These are phyloP conservation scores for Gaeumannomyces tritici DNA, from an alignment of 2,329 filamentous ascomycete species.

Conservation along the genomic window DNA sequence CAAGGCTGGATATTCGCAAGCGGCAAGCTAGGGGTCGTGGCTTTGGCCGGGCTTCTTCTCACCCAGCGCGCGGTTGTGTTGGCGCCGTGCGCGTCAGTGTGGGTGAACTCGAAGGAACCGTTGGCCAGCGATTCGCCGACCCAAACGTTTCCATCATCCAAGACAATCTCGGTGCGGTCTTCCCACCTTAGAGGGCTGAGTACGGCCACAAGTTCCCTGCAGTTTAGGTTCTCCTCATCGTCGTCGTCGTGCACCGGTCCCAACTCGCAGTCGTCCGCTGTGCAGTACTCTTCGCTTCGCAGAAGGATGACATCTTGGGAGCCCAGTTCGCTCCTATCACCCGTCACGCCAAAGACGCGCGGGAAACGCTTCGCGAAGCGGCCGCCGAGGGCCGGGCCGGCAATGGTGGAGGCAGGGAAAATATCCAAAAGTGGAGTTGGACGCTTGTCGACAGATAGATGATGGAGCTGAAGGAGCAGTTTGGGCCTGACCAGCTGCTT, in stretches of 20 bases:
- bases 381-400: conserved; percentile 27
- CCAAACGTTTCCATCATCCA: conserved; percentile 55
- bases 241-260: conserved; percentile 20
- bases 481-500: conserved; percentile 54
- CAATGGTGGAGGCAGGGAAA: conserved; percentile 56
- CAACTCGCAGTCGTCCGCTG: conserved; percentile 18
- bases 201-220: conserved; percentile 52
- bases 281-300: conserved; percentile 57
- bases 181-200: conserved; percentile 52
- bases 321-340: conserved; percentile 50
- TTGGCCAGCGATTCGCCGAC: conserved; percentile 38
- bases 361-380: conserved; percentile 52
- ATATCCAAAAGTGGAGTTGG: conserved; percentile 63
- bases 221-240: conserved; percentile 31
- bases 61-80: conserved; percentile 62
- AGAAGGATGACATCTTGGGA: conserved; percentile 63
- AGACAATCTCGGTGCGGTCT: conserved; percentile 53
- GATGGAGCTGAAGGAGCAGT: conserved; percentile 63
- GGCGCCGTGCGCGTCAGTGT: conserved; percentile 46
- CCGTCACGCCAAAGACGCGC: conserved; percentile 52
- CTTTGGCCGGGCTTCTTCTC: conserved; percentile 27
- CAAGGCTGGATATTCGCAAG: not conserved
- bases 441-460: conserved; percentile 48
- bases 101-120: conserved; percentile 58
- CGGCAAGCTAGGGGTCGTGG: conserved; percentile 7